Evolutionary conservation across 192 early-diverging fungal species (phyloP).

Genomic region (Backusella tarrabulga): DNA sequence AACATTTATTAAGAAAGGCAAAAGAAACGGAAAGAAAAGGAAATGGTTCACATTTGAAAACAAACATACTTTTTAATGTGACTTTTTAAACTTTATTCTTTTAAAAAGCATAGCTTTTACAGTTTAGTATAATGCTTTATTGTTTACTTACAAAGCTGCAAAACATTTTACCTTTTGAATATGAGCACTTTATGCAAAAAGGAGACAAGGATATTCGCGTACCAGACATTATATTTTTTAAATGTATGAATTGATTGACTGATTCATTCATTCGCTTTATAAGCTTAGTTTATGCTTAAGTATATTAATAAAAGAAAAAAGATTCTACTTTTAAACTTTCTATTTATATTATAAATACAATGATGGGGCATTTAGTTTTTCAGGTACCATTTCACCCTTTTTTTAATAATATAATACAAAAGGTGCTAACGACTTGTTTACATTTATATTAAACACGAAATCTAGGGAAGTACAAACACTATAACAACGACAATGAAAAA

Average conservation of each 20-base stretch:
- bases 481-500: too few species aligned
- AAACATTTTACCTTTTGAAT: neutral
- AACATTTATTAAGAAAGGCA: neutral
- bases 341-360: neutral
- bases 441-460: too few species aligned
- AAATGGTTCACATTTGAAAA: neutral
- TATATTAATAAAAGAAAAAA: neutral
- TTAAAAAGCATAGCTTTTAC: neutral
- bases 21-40: neutral
- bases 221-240: neutral
- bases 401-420: too few species aligned
- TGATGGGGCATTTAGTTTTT: neutral
- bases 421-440: too few species aligned
- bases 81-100: neutral
- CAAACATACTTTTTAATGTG: neutral
- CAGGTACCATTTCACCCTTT: neutral
- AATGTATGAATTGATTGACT: neutral
- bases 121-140: neutral
- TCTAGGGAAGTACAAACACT: too few species aligned
- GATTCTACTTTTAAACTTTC: neutral
- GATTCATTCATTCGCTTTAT: neutral
- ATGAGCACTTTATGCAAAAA: neutral
- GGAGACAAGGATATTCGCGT: neutral
- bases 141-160: constrained; percentile 3
- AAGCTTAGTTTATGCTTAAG: too few species aligned